These are phyloP conservation scores for Myriosclerotinia duriaeana DNA, from an alignment of 2,329 filamentous ascomycete genomes.

Conservation along the genomic window DNA sequence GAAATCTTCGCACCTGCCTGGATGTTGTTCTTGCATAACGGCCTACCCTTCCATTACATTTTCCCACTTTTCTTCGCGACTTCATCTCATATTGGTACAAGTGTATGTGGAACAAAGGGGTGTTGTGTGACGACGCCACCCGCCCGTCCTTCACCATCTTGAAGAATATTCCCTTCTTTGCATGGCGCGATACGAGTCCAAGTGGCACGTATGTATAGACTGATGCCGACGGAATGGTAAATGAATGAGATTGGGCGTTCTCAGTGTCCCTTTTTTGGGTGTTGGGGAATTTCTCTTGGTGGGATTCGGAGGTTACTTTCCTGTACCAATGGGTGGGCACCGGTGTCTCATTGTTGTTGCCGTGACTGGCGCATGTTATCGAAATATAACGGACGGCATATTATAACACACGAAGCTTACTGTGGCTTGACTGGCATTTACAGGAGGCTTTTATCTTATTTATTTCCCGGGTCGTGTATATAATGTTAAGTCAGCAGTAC, in stretches of 20 bases:
- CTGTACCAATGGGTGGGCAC: not conserved
- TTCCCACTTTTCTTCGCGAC: constrained; percentile 9
- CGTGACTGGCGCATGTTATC: constrained; percentile 14
- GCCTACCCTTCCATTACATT: not conserved
- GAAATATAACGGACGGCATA: constrained; percentile 14
- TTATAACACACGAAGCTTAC: constrained; percentile 4
- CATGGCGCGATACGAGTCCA: constrained; percentile 18
- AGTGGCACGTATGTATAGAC: constrained; percentile 8
- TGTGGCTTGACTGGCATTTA: not conserved
- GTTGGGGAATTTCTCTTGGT: not conserved
- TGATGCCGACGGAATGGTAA: constrained; percentile 20
- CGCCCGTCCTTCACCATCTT: not conserved
- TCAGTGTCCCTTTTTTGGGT: constrained; percentile 1
- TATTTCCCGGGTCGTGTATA: constrained; percentile 1
- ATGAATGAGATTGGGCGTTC: constrained; percentile 10
- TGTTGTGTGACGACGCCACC: constrained; percentile 1
- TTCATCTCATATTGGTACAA: constrained; percentile 1
- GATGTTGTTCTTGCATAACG: constrained; percentile 14
- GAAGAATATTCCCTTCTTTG: not conserved
- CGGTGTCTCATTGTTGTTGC: constrained; percentile 16
- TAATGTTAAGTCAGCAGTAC: constrained; percentile 14
- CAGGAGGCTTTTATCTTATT: not conserved
- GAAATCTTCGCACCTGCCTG: constrained; percentile 15
- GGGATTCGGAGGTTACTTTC: not conserved
- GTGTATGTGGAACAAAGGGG: constrained; percentile 7